phyloP scores from a whole-genome alignment of 176 grass and related monocot species.

The Oryza nivara region DNA sequence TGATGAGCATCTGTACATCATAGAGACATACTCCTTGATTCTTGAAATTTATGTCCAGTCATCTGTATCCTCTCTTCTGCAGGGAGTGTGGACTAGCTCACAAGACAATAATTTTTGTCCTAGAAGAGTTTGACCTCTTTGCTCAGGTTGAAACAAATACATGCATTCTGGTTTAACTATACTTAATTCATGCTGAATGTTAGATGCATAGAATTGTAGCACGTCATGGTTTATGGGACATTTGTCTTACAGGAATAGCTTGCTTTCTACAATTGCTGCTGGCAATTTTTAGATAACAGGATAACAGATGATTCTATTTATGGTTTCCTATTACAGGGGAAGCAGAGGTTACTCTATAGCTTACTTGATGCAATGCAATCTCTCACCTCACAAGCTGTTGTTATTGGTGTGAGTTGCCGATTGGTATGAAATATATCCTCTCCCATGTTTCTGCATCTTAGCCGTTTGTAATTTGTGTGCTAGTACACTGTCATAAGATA shows the following conservation, averaged over 20 bases:
- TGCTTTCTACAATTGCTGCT: neutral
- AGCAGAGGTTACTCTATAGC: conserved; percentile 92
- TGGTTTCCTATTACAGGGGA: conserved; percentile 67
- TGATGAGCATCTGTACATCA: conserved; percentile 23
- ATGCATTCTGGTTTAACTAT: conserved; percentile 27
- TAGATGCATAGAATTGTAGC: conserved; percentile 6
- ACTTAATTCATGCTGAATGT: conserved; percentile 19
- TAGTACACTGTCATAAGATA: conserved; percentile 3
- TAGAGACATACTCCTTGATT: neutral
- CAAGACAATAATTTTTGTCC: conserved; percentile 74
- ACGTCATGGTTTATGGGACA: neutral
- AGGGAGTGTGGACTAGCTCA: conserved; percentile 95
- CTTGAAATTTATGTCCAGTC: neutral
- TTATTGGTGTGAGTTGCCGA: conserved; percentile 91
- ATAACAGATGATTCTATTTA: conserved; percentile 15
- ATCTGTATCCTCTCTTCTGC: conserved; percentile 45
- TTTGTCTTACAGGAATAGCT: conserved; percentile 12
- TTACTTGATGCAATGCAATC: conserved; percentile 92
- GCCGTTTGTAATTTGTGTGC: conserved; percentile 22
- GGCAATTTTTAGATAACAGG: conserved; percentile 13
- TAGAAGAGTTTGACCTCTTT: conserved; percentile 97
- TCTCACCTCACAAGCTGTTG: conserved; percentile 85
- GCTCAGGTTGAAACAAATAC: conserved; percentile 67
- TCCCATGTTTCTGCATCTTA: conserved; percentile 21
- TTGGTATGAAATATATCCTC: conserved; percentile 57